Evolutionary conservation across 2,329 filamentous ascomycete species (phyloP), one percentile per base, ranked within the genome.

Genomic region (Colletotrichum sp.): DNA sequence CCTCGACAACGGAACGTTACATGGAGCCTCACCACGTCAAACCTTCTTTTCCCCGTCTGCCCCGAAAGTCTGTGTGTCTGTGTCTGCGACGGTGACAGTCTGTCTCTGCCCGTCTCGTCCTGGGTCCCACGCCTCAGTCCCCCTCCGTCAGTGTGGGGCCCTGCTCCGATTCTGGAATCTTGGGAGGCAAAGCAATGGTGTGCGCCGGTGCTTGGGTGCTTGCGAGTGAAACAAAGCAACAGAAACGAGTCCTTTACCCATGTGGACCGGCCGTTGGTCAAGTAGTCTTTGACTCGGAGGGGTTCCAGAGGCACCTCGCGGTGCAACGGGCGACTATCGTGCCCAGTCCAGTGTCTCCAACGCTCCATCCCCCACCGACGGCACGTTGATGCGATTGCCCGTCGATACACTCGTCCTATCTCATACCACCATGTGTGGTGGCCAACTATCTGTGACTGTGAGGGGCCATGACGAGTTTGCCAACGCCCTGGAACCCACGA

Each of bases 21-120:
- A 76, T 76, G 71, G 74, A 69, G 57, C 74, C 74, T 74, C 74
- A 74, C 74, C 71, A 74, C 71, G 59, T 74, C 74, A 74, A 76
- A 74, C 71, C 74, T 74, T 76, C 74, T 74, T 76, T 69, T 30
- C 57, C 30, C 70, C 34, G 59, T 52, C 48, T 24, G 21, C 34
- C 28, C 59, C 43, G 26, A 34, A 21, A 43, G 32, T 52, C 57
- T 72, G 48, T 39, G 70, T 72, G 39, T 61, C 39, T 57, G 64
- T 72, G 39, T 61, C 55, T 63, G 59, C 30, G n/a, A 63, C 59
- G 30, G 59, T 63, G 36, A 64, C 61, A 64, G 32, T 63, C 61
- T 67, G 32, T 32, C 52, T 65, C 48, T 60, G 34, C 13, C 67
- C 7, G 26, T 24, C 36, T 52, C 36, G 28, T 67, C 48, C 18